A percentile compares a stretch with the other conserved stretches of the same genome.
Conservation (phyloP, 202 grass and related monocot species). For the Carex arenaria region DNA sequence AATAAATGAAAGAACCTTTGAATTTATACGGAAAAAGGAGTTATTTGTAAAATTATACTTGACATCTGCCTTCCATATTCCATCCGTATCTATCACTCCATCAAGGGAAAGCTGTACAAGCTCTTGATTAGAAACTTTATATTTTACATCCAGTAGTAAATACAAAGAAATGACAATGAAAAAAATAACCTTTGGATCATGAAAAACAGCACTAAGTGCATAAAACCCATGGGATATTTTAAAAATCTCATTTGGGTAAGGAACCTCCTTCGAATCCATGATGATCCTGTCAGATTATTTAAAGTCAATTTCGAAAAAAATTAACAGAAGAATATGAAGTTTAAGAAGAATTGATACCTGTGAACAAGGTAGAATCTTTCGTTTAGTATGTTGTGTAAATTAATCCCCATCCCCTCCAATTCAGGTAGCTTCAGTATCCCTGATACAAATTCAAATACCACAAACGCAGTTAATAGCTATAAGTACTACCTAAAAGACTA, state of each 20-base stretch:
- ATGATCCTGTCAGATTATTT: constrained; percentile 23
- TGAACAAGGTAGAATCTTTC: constrained; percentile 49
- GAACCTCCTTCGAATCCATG: constrained; percentile 34
- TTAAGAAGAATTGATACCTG: constrained; percentile 28
- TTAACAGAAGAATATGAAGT: neutral
- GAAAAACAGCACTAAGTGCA: constrained; percentile 58
- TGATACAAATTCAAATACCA: neutral
- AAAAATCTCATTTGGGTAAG: too few relatives aligned
- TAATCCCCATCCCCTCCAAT: constrained; percentile 57
- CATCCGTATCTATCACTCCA: constrained; percentile 49
- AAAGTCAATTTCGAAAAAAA: neutral
- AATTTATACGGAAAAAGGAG: constrained; percentile 47
- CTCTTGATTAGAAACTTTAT: constrained; percentile 3
- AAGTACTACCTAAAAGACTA: too few relatives aligned
- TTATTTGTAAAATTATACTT: constrained; percentile 51
- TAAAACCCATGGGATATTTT: constrained; percentile 38
- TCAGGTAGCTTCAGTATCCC: constrained; percentile 31
- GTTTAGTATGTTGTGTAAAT: constrained; percentile 36
- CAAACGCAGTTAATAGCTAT: neutral
- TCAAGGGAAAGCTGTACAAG: constrained; percentile 30
- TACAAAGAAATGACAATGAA: neutral
- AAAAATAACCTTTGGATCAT: constrained; percentile 49
- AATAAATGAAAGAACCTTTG: constrained; percentile 45
- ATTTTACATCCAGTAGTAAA: neutral
- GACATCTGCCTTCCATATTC: constrained; percentile 45